Percentiles rank a stretch among this genome's conserved stretches.
Evolutionary conservation across 495 filamentous ascomycete genomes (phyloP).

Genomic region (Massariosphaeria phaeospora): DNA sequence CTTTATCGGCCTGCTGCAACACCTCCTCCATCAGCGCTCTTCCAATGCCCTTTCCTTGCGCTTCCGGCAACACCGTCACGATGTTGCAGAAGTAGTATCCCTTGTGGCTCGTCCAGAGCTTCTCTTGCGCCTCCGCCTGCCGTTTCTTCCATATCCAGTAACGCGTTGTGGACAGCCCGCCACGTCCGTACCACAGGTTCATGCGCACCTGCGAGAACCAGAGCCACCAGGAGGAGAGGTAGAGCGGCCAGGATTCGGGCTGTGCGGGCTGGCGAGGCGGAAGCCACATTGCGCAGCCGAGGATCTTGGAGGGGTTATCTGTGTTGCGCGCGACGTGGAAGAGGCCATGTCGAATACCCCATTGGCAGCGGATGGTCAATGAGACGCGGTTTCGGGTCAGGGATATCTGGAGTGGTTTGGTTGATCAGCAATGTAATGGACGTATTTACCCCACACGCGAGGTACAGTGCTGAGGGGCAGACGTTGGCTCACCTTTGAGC

Average conservation of each 20-base stretch:
- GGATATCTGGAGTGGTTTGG: conserved; percentile 47
- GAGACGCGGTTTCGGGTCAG: conserved; percentile 56
- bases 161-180: conserved; percentile 57
- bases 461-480: neutral
- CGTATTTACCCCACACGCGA: too few relatives aligned
- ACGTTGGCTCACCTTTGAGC: conserved; percentile 45
- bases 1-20: conserved; percentile 53
- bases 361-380: conserved; percentile 57
- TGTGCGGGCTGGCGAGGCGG: conserved; percentile 45
- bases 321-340: conserved; percentile 60
- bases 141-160: conserved; percentile 62
- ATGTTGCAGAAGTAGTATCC: conserved; percentile 71
- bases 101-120: conserved; percentile 54
- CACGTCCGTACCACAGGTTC: conserved; percentile 60
- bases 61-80: conserved; percentile 56
- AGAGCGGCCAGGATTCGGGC: conserved; percentile 51
- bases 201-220: conserved; percentile 56
- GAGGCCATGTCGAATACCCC: conserved; percentile 58
- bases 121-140: conserved; percentile 53
- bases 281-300: conserved; percentile 63
- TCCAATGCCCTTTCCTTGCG: conserved; percentile 57
- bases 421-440: too few relatives aligned
- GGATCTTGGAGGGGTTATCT: conserved; percentile 40
- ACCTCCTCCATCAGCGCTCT: conserved; percentile 55
- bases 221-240: conserved; percentile 54